Base-by-base conservation (phyloP, 2,329 filamentous ascomycete species). In the Intubia oerlemansii region DNA sequence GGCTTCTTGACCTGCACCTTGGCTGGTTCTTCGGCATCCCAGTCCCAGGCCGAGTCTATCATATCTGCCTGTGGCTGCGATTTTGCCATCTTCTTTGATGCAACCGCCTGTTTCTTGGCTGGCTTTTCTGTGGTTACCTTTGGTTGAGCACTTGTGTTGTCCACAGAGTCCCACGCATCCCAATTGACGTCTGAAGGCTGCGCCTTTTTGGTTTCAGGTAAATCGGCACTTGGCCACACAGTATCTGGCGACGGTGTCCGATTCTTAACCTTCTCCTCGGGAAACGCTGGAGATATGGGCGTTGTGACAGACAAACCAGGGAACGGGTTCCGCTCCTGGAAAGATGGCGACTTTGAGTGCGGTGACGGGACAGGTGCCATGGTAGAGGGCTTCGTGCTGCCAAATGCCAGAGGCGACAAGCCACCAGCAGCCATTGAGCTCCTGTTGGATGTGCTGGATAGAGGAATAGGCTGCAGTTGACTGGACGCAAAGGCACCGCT, bases 291-390 rank as follows among this genome's bases (percentile, higher is more conserved):
- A 10, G 43, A 42, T 14, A 45, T 44, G 3, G 53, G 52, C 2
- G 56, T 59, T 27, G 56, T 51, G 23, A 66, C 44, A 4, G 49
- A 51, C 10, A 65, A 44, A 3, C 57, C 54, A 2, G 54, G 51
- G 34, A 62, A 65, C 1, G 60, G 59, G 34, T 63, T 66, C 23
- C 59, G 54, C 11, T 60, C 53, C 21, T 59, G 54, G 32, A 61
- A 64, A 1, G 60, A 60, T 1, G 59, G 57, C 5, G 61, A 61
- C 39, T 55, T 62, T 7, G 59, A 50, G 34, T 57, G 53, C 3
- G 57, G 52, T 5, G 28, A 4, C 8, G n/a, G 14, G 5, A 5
- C 17, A 1, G 29, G 8, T 47, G 42, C n/a, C n/a, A n/a, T n/a
- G n/a, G n/a, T n/a, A n/a, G n/a, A n/a, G n/a, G n/a, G n/a, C 31